Percentiles rank a stretch among this genome's conserved stretches.
phyloP scores from a whole-genome alignment of 352 stramenopile genomes.

The Thalassiosira exigua region DNA sequence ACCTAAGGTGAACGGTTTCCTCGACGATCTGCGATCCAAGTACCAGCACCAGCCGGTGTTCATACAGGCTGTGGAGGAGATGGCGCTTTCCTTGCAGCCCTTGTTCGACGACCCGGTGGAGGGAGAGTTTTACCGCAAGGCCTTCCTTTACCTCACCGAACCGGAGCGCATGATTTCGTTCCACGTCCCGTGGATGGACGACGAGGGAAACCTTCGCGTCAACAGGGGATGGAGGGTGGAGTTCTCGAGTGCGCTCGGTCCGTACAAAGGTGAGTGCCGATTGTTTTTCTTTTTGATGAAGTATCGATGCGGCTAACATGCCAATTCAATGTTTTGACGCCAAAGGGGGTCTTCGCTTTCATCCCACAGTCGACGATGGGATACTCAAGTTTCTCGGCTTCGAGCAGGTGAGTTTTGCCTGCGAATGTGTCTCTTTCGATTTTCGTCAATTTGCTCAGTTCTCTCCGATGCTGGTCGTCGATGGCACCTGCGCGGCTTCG shows the following conservation, averaged over 20 bases:
- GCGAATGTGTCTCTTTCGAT: no score
- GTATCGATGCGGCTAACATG: no score
- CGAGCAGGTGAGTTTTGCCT: no score
- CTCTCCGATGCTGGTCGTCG: conserved; percentile 82
- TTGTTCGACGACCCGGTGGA: conserved; percentile 66
- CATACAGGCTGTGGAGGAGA: conserved; percentile 74
- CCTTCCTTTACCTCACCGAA: conserved; percentile 79
- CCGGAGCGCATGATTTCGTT: conserved; percentile 86
- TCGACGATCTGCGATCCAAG: conserved; percentile 59
- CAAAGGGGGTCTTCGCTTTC: conserved; percentile 93
- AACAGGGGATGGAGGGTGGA: conserved; percentile 94
- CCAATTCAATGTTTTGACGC: no score
- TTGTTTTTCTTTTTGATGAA: no score
- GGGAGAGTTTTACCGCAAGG: conserved; percentile 71
- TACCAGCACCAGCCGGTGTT: conserved; percentile 69
- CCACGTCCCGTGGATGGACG: conserved; percentile 93
- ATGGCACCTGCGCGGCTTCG: conserved; percentile 85
- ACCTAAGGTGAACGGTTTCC: conserved; percentile 45
- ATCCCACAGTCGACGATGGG: conserved; percentile 86
- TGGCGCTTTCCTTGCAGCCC: conserved; percentile 60
- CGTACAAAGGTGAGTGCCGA: no score
- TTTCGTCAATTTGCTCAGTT: conserved; percentile 95
- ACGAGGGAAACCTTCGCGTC: conserved; percentile 89
- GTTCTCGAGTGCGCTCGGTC: conserved; percentile 87
- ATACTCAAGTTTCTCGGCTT: conserved; percentile 86